Evolutionary conservation across 495 filamentous ascomycete species (phyloP), one percentile per base, ranked within the genome.

Genomic region (Mytilinidion resinicola): DNA sequence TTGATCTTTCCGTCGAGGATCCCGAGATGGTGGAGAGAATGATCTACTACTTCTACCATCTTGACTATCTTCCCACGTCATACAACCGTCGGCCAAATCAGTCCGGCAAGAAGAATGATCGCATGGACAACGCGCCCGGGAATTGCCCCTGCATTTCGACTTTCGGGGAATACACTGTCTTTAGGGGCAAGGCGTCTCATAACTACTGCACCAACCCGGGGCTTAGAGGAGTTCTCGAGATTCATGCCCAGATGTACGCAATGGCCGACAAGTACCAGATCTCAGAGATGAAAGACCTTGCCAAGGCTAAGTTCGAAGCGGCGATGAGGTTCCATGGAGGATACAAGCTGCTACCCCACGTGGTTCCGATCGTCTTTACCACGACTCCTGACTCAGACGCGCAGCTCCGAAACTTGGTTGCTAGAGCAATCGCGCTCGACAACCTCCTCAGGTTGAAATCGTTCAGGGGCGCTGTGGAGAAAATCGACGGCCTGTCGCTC

Each of bases 201-300:
- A 14, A 6, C 43, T n/a, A 46, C 7, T 10, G 43, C 7, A 17
- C 43, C 43, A 46, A 46, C 12, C 12, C 15, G 43, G 43, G 11
- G 43, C 12, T 9, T 19, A 48, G 21, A n/a, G n/a, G n/a, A n/a
- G n/a, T n/a, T n/a, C 53, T 55, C 47, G 17, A 51, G 33, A 57
- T 49, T 19, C 64, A 76, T 53, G 60, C 70, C 19, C 65, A 67
- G n/a, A 63, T 76, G n/a, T 80, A 77, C 50, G 54, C 69, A 4
- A 68, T 76, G 21, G 75, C 70, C 3, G 73, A 78, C 53, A 77
- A 76, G 50, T 77, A 72, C 55, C 60, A 63, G 19, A 65, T 80
- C 4, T 60, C 53, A 0, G 59, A 44, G 11, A 59, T 80, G 9
- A 74, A 76, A 57, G 34, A 63, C 0, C 57, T 74, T 9, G 67